phyloP scores from a whole-genome alignment of 768 basidiomycete genomes.

The Leccinellum luteum region DNA sequence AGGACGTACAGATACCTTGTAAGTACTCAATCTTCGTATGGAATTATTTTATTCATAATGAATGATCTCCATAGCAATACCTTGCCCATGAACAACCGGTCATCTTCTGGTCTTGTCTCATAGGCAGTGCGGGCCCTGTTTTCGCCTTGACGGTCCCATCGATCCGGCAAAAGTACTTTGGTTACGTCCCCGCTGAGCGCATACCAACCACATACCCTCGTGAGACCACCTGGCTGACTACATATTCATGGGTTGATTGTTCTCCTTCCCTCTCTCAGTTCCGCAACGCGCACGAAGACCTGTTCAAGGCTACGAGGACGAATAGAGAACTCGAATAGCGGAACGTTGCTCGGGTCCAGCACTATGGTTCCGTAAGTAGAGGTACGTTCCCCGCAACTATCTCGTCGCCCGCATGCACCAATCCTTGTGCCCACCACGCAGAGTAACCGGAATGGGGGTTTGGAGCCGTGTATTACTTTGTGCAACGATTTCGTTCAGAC shows the following conservation, averaged over 20 bases:
- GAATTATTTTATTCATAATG: not conserved
- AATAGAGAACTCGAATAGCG: conserved; percentile 20
- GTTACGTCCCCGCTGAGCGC: conserved; percentile 65
- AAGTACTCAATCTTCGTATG: not conserved
- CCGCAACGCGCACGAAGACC: conserved; percentile 68
- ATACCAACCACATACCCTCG: conserved; percentile 78
- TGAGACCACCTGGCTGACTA: conserved; percentile 38
- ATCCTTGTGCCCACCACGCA: conserved; percentile 3
- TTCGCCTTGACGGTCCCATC: conserved; percentile 76
- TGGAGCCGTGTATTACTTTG: not conserved
- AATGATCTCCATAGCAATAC: conserved; percentile 58
- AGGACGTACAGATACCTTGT: conserved; percentile 31
- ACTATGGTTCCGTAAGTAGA: conserved; percentile 1
- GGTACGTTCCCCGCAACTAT: not conserved
- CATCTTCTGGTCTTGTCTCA: conserved; percentile 80
- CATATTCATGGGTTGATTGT: not conserved
- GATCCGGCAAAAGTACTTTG: conserved; percentile 64
- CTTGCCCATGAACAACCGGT: conserved; percentile 89
- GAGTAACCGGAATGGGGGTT: not conserved
- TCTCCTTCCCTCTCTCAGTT: conserved; percentile 38
- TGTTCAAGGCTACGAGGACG: conserved; percentile 75
- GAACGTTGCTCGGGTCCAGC: not conserved
- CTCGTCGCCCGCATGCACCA: not conserved
- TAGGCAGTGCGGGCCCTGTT: conserved; percentile 75
- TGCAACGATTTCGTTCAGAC: not conserved